phyloP scores from a whole-genome alignment of 2,329 filamentous ascomycete genomes.

The Trichoderma asperellum region DNA sequence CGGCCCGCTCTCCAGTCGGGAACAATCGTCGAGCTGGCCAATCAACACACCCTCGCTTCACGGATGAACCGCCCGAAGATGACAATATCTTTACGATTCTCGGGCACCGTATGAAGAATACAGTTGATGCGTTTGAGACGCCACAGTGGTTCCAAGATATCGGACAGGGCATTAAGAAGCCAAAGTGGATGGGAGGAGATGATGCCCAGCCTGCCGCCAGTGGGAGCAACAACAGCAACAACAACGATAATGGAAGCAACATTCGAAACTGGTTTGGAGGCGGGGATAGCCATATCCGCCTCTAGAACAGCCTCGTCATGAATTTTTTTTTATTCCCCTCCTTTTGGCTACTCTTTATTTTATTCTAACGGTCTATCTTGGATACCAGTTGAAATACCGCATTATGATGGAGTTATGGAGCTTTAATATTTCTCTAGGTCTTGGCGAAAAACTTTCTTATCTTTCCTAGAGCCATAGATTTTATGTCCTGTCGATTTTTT shows the following conservation, averaged over 20 bases:
- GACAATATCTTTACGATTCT: conserved; percentile 85
- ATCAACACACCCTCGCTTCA: conserved; percentile 35
- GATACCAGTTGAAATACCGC: conserved; percentile 13
- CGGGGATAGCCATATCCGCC: conserved; percentile 31
- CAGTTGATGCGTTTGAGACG: conserved; percentile 78
- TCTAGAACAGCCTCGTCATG: conserved; percentile 19
- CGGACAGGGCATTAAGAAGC: conserved; percentile 70
- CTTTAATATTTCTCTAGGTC: conserved; percentile 4
- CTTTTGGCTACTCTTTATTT: not conserved
- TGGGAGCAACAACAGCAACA: conserved; percentile 38
- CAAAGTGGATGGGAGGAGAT: conserved; percentile 77
- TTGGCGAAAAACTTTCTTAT: not conserved
- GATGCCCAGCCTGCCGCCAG: conserved; percentile 41
- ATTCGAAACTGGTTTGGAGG: conserved; percentile 60
- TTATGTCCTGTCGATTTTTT: not conserved
- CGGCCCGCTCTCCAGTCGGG: conserved; percentile 42
- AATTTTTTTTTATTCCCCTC: not conserved
- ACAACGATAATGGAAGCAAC: conserved; percentile 47
- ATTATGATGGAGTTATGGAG: conserved; percentile 24
- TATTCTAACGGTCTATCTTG: conserved; percentile 5
- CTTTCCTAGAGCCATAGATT: conserved; percentile 22
- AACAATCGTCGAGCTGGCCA: conserved; percentile 38
- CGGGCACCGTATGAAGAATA: conserved; percentile 86
- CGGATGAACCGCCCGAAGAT: conserved; percentile 66
- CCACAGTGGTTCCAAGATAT: conserved; percentile 82